Percentiles rank a stretch among this genome's conserved stretches.
phyloP scores from a whole-genome alignment of 139 green algal species.

The Trebouxia sp. region DNA sequence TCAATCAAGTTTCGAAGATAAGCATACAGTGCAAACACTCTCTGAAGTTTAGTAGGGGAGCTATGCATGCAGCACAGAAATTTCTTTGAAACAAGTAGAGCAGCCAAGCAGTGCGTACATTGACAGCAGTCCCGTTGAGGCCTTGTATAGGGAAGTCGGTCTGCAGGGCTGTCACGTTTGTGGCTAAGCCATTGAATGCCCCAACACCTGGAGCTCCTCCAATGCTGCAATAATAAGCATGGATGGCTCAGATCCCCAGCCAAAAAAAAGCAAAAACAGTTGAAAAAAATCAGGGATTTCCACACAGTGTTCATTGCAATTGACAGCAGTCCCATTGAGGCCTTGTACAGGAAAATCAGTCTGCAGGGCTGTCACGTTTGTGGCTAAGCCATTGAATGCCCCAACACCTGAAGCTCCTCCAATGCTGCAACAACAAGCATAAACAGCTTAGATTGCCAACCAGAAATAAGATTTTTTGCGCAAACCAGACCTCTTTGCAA shows the following conservation, averaged over 20 bases:
- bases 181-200: neutral
- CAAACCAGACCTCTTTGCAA: too few relatives aligned
- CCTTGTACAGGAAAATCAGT: neutral
- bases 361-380: conserved; percentile 13
- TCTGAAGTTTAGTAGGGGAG: too few relatives aligned
- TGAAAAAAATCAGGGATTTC: too few relatives aligned
- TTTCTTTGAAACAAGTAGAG: neutral
- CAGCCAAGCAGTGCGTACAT: neutral
- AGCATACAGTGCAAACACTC: too few relatives aligned
- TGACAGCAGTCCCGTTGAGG: conserved; percentile 13
- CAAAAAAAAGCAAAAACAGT: too few relatives aligned
- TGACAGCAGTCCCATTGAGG: conserved; percentile 15
- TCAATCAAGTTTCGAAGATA: too few relatives aligned
- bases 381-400: neutral
- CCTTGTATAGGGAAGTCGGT: neutral
- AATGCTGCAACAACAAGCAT: too few relatives aligned
- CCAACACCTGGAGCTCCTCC: conserved; percentile 11
- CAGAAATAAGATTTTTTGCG: too few relatives aligned
- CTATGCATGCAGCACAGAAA: too few relatives aligned
- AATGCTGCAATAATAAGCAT: too few relatives aligned
- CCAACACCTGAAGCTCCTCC: conserved; percentile 10
- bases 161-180: conserved; percentile 13
- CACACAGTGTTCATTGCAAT: neutral
- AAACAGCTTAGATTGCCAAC: too few relatives aligned
- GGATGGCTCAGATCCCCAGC: too few relatives aligned